phyloP scores from a whole-genome alignment of 2,329 filamentous ascomycete species.

The Colletotrichum melonis region DNA sequence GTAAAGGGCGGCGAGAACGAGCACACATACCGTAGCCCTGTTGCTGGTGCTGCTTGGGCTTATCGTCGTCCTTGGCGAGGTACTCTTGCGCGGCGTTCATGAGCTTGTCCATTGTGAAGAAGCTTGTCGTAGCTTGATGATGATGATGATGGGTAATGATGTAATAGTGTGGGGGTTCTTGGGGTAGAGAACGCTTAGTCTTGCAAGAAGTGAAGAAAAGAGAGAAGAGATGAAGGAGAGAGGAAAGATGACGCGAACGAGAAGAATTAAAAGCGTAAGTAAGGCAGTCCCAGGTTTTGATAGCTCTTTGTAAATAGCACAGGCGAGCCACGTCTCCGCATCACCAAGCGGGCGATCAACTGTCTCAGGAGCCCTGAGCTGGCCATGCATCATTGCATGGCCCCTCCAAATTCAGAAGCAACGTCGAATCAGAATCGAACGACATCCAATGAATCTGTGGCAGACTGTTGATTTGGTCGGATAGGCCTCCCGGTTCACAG shows the following conservation, averaged over 20 bases:
- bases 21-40: slow-evolving; percentile 22
- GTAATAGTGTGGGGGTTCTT: neutral
- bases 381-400: slow-evolving; percentile 15
- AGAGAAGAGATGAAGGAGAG: neutral
- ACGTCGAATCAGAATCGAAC: slow-evolving; percentile 2
- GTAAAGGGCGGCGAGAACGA: neutral
- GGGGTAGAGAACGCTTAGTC: neutral
- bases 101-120: slow-evolving; percentile 49
- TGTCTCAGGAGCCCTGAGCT: slow-evolving; percentile 31
- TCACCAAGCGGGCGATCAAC: slow-evolving; percentile 19
- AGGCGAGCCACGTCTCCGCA: slow-evolving; percentile 26
- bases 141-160: neutral
- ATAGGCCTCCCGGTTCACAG: slow-evolving; percentile 14
- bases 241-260: neutral
- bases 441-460: neutral
- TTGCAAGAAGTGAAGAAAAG: neutral
- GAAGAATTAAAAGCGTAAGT: neutral
- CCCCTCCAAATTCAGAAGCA: neutral
- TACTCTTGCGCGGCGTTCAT: slow-evolving; percentile 49
- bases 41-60: slow-evolving; percentile 39
- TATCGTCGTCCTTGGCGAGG: slow-evolving; percentile 44
- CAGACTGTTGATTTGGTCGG: neutral
- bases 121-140: neutral
- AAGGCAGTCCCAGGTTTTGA: slow-evolving; percentile 8
- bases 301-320: slow-evolving; percentile 21